A percentile compares a stretch with the other conserved stretches of the same genome.
phyloP scores from a whole-genome alignment of 768 basidiomycete species.

The Holtermannia corniformis region DNA sequence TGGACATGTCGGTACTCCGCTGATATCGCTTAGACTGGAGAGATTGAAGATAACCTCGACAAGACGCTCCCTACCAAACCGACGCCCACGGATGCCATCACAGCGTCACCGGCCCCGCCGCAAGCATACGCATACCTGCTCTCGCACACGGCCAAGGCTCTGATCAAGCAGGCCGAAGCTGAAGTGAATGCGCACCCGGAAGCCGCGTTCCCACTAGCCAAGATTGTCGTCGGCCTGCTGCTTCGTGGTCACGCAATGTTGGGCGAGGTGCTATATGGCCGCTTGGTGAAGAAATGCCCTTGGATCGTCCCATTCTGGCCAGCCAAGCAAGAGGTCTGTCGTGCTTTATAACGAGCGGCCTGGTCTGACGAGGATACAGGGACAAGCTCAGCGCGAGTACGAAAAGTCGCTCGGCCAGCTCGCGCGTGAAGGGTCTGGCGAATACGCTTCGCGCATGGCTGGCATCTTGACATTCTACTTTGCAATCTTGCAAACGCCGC shows the following conservation, averaged over 20 bases:
- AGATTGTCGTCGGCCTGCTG: conserved; percentile 58
- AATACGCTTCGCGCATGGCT: conserved; percentile 58
- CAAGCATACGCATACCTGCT: conserved; percentile 58
- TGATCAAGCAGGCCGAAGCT: conserved; percentile 84
- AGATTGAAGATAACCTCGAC: conserved; percentile 45
- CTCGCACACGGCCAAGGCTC: conserved; percentile 77
- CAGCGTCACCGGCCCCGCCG: conserved; percentile 34
- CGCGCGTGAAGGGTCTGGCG: conserved; percentile 50
- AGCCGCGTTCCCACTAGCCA: conserved; percentile 72
- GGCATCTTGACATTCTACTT: conserved; percentile 85
- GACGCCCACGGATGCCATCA: conserved; percentile 15
- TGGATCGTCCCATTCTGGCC: conserved; percentile 70
- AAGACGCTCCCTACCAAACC: conserved; percentile 11
- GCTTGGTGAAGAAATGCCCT: conserved; percentile 77
- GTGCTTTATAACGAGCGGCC: not conserved
- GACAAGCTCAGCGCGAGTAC: conserved; percentile 42
- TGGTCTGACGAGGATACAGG: conserved; percentile 19
- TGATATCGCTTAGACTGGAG: conserved; percentile 21
- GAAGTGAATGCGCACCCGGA: conserved; percentile 84
- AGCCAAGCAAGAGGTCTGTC: conserved; percentile 47
- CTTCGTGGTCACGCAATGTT: conserved; percentile 54
- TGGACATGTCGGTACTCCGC: conserved; percentile 2
- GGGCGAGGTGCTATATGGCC: conserved; percentile 66
- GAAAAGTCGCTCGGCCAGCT: conserved; percentile 41
- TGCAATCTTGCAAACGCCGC: conserved; percentile 49